phyloP scores from a whole-genome alignment of 257 asterid genomes.

The Scutellaria baicalensis region DNA sequence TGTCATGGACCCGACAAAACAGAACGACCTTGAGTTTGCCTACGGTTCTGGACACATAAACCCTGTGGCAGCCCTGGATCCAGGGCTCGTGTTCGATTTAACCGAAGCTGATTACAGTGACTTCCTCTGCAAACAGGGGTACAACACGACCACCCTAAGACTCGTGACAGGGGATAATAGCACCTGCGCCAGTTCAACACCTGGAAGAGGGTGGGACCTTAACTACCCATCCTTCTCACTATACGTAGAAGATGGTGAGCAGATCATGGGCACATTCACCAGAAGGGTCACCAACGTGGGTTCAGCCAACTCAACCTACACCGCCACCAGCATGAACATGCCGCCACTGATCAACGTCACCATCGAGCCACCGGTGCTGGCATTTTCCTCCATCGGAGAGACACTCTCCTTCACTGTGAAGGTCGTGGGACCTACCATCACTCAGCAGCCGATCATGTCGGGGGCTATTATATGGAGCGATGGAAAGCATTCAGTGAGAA shows the following conservation, averaged over 20 bases:
- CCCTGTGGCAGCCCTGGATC: conserved; percentile 33
- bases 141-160: conserved; percentile 27
- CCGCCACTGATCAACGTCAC: conserved; percentile 3
- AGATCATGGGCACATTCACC: conserved; percentile 26
- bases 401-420: conserved; percentile 39
- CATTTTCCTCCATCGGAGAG: conserved; percentile 41
- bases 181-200: conserved; percentile 21
- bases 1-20: conserved; percentile 25
- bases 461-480: conserved; percentile 42
- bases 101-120: conserved; percentile 32
- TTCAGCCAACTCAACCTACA: conserved; percentile 34
- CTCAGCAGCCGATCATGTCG: conserved; percentile 43
- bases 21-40: conserved; percentile 29
- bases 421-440: conserved; percentile 36
- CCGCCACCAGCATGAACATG: conserved; percentile 1
- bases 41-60: conserved; percentile 49
- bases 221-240: conserved; percentile 50
- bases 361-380: conserved; percentile 33
- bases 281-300: conserved; percentile 42
- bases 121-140: conserved; percentile 55
- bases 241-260: conserved; percentile 31
- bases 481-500: conserved; percentile 31
- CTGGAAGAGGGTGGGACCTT: conserved; percentile 43
- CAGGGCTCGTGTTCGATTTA: conserved; percentile 39
- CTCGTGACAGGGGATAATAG: conserved; percentile 43